Conservation (phyloP, 352 stramenopile species). For the Pythium volutum region DNA sequence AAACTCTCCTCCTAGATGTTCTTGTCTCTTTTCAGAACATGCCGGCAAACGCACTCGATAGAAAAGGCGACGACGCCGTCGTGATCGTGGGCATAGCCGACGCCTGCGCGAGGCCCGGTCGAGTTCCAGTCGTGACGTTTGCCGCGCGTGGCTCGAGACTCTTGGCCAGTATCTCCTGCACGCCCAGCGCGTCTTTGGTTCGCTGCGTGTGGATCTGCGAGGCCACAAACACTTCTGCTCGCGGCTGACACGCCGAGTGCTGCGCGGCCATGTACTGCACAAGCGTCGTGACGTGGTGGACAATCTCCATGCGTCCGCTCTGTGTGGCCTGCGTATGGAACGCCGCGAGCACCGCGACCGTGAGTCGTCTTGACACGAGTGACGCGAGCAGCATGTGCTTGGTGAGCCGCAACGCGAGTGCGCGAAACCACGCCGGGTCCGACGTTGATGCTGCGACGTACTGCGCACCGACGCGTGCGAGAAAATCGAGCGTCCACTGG, state of each 20-base stretch:
- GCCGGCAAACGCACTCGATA: conserved; percentile 22
- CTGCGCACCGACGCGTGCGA: conserved; percentile 33
- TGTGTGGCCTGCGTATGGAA: conserved; percentile 34
- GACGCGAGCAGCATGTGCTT: conserved; percentile 59
- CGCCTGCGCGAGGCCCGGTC: not conserved
- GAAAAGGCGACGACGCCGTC: conserved; percentile 3
- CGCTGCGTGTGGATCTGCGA: conserved; percentile 32
- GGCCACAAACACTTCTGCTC: conserved; percentile 21
- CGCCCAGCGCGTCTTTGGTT: conserved; percentile 34
- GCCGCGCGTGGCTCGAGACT: conserved; percentile 18
- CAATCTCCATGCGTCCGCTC: conserved; percentile 25
- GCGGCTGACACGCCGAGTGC: not conserved
- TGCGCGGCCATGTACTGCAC: conserved; percentile 34
- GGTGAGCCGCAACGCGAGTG: conserved; percentile 42
- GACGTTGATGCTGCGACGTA: conserved; percentile 28
- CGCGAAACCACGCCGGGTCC: conserved; percentile 29
- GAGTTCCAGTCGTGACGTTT: not conserved
- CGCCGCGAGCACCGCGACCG: conserved; percentile 36
- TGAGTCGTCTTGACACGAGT: conserved; percentile 43
- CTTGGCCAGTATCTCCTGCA: conserved; percentile 32
- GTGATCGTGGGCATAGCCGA: conserved; percentile 2
- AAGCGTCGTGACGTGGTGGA: conserved; percentile 34
- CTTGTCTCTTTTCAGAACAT: conserved; percentile 22
- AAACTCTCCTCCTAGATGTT: not conserved
- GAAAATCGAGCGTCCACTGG: conserved; percentile 55